Evolutionary conservation across 2,329 filamentous ascomycete species (phyloP).

Genomic region (Diplodia sapinea): DNA sequence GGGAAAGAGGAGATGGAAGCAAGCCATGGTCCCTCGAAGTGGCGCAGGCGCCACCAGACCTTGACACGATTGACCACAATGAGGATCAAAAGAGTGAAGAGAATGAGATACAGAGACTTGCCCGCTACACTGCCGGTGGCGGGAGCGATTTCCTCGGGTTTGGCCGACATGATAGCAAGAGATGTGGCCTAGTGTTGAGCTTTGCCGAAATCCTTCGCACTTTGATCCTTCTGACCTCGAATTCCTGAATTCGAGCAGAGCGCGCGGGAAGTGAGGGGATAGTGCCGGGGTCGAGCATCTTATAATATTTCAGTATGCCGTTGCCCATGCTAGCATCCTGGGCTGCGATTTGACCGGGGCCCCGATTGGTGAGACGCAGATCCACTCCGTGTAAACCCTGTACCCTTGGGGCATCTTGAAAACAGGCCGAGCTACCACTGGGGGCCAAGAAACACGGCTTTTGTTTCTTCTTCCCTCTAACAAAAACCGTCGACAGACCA

Average conservation of each 20-base stretch:
- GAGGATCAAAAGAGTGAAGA: slow-evolving; percentile 29
- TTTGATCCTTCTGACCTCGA: too few species aligned
- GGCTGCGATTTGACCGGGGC: neutral
- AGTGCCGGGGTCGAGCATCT: neutral
- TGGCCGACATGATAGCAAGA: neutral
- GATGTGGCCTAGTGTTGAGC: too few species aligned
- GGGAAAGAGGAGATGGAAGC: slow-evolving; percentile 36
- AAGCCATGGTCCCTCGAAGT: slow-evolving; percentile 37
- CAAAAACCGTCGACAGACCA: neutral
- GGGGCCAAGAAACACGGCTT: neutral
- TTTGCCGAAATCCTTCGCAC: too few species aligned
- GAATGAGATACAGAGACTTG: slow-evolving; percentile 23
- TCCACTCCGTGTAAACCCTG: neutral
- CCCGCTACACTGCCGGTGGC: neutral
- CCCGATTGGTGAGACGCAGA: neutral
- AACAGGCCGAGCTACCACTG: neutral
- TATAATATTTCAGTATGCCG: neutral
- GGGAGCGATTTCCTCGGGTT: neutral
- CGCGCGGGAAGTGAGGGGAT: neutral
- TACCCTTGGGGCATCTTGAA: neutral
- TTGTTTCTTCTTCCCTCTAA: neutral
- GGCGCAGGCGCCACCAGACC: slow-evolving; percentile 37
- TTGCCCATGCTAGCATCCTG: too few species aligned
- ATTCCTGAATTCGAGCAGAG: too few species aligned
- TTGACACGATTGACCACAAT: slow-evolving; percentile 25